Conservation (phyloP, 345 rosid genomes). For the Eucalyptus globulus region DNA sequence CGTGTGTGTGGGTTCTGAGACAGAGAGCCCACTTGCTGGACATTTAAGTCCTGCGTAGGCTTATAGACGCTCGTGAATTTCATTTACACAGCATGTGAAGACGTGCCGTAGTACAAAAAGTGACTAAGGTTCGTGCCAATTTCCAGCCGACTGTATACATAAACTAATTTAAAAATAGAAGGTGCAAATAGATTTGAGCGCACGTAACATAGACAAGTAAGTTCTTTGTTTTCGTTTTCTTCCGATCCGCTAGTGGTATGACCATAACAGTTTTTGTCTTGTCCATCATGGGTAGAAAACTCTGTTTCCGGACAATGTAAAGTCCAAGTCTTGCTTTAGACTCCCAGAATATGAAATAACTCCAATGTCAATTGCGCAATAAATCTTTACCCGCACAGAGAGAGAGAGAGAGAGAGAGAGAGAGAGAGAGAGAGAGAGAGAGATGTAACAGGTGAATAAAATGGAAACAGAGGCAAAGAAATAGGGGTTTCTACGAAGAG, state of each 20-base stretch:
- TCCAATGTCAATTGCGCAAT: not conserved
- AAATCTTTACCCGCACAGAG: not conserved
- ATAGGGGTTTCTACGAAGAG: conserved; percentile 3
- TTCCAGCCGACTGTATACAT: not conserved
- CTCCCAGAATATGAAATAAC: not conserved
- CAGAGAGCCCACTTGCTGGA: not conserved
- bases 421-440: not conserved
- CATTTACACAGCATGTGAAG: not conserved
- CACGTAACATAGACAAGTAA: not conserved
- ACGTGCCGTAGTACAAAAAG: not conserved
- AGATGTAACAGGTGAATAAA: not conserved
- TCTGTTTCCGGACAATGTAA: not conserved
- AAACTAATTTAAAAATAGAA: not conserved
- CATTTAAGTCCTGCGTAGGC: not conserved
- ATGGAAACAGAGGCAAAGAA: not conserved
- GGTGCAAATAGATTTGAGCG: not conserved
- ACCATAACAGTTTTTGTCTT: not conserved
- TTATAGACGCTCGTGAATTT: not conserved
- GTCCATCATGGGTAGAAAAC: not conserved
- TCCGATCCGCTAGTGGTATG: not conserved
- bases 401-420: not conserved
- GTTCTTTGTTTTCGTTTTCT: not conserved
- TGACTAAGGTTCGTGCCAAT: not conserved
- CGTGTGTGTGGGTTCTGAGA: not conserved
- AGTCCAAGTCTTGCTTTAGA: not conserved